phyloP scores from a whole-genome alignment of 2,329 filamentous ascomycete species.

The Monilinia fructigena region DNA sequence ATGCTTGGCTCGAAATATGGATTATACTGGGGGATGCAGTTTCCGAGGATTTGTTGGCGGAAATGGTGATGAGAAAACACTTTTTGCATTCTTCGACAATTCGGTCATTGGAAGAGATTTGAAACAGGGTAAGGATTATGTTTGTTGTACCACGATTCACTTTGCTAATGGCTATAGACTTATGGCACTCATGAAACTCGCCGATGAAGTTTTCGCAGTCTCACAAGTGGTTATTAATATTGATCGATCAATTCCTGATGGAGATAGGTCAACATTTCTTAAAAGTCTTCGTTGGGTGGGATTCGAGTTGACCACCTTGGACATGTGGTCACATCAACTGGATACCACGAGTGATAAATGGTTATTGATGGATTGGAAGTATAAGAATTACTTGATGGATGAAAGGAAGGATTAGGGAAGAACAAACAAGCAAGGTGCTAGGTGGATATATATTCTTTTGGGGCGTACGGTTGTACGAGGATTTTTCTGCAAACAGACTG shows the following conservation, averaged over 20 bases:
- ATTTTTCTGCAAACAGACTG: constrained; percentile 11
- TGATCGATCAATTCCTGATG: constrained; percentile 64
- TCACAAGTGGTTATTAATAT: constrained; percentile 77
- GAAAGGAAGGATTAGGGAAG: neutral
- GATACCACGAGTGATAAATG: constrained; percentile 73
- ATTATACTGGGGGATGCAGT: constrained; percentile 78
- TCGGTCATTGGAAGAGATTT: constrained; percentile 71
- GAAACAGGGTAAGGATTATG: constrained; percentile 69
- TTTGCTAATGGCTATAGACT: constrained; percentile 55
- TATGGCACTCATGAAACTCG: constrained; percentile 87
- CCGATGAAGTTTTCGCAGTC: constrained; percentile 73
- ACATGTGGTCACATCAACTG: constrained; percentile 65
- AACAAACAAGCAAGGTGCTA: constrained; percentile 11
- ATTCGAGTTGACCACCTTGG: constrained; percentile 78
- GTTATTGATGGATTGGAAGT: constrained; percentile 88
- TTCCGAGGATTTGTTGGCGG: constrained; percentile 84
- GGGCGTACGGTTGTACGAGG: constrained; percentile 11
- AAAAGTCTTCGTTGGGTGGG: constrained; percentile 92
- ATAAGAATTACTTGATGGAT: constrained; percentile 43
- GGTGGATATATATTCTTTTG: constrained; percentile 6
- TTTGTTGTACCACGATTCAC: constrained; percentile 21
- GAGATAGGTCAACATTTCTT: constrained; percentile 65
- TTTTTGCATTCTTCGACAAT: constrained; percentile 87
- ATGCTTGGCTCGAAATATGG: constrained; percentile 46
- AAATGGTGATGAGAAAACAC: constrained; percentile 65